Evolutionary conservation across 2,329 filamentous ascomycete genomes (phyloP).

Genomic region (Cyphellophora attinorum): DNA sequence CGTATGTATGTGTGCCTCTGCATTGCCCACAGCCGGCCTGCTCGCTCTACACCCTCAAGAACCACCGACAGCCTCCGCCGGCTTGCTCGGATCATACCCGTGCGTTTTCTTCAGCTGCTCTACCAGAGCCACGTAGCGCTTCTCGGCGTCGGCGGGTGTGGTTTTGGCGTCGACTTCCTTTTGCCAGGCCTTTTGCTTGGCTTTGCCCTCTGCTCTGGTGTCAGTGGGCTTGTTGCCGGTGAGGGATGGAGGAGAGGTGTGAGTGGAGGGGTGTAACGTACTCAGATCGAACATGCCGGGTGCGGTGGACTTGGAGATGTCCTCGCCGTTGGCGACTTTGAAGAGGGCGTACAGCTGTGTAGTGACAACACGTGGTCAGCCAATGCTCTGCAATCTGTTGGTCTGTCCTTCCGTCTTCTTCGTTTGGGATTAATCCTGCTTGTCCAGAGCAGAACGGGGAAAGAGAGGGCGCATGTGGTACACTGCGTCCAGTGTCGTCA

Average conservation of each 20-base stretch:
- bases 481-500: no score
- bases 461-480: background rate
- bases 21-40: no score
- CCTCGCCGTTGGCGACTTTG: constrained; percentile 22
- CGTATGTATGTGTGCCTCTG: no score
- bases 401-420: no score
- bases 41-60: constrained; percentile 1
- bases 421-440: no score
- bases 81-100: constrained; percentile 58
- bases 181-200: constrained; percentile 72
- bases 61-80: constrained; percentile 45
- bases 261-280: constrained; percentile 55
- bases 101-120: constrained; percentile 61
- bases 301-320: constrained; percentile 19
- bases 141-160: constrained; percentile 59
- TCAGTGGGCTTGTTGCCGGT: background rate
- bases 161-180: constrained; percentile 55
- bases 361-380: no score
- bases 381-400: no score
- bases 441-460: no score
- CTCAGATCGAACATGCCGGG: constrained; percentile 29
- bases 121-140: constrained; percentile 64
- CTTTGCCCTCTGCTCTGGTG: constrained; percentile 52
- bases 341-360: constrained; percentile 29
- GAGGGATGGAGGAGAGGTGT: background rate